phyloP scores from a whole-genome alignment of 2,329 filamentous ascomycete genomes.

The Spiromastix sp. region DNA sequence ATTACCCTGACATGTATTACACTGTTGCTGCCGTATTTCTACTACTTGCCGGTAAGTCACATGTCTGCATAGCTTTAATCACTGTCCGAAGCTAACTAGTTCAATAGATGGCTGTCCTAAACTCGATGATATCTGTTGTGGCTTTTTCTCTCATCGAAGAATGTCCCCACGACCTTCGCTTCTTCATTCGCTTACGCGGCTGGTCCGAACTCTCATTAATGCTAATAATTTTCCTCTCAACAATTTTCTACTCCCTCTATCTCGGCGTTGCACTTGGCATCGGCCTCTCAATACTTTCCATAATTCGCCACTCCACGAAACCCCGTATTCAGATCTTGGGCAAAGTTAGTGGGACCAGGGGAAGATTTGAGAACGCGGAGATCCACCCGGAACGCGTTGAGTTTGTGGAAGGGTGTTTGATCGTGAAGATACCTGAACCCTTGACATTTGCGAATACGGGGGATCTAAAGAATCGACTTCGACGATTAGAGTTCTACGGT shows the following conservation, averaged over 20 bases:
- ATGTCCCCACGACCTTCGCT: constrained; percentile 80
- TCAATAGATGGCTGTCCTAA: constrained; percentile 76
- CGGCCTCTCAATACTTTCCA: constrained; percentile 76
- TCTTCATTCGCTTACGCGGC: constrained; percentile 77
- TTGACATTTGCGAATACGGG: constrained; percentile 96
- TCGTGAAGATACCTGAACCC: constrained; percentile 95
- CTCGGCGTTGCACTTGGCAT: constrained; percentile 91
- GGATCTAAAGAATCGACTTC: constrained; percentile 72
- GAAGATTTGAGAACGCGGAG: constrained; percentile 78
- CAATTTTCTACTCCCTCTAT: constrained; percentile 89
- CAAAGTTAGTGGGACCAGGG: constrained; percentile 65
- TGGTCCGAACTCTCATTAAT: constrained; percentile 82
- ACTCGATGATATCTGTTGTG: constrained; percentile 88
- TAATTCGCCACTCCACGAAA: constrained; percentile 82
- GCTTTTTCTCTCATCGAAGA: constrained; percentile 93
- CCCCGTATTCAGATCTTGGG: constrained; percentile 94
- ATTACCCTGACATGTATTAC: constrained; percentile 73
- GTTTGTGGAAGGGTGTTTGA: constrained; percentile 82
- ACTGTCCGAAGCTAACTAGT: constrained; percentile 5
- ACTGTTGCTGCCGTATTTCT: constrained; percentile 81
- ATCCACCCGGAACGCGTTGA: constrained; percentile 63
- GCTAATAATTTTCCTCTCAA: constrained; percentile 79
- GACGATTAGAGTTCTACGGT: constrained; percentile 83
- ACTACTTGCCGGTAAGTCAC: constrained; percentile 76
- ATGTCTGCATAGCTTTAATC: background rate